Conservation (phyloP, 2,329 filamentous ascomycete genomes). For the Fusarium nurragi region DNA sequence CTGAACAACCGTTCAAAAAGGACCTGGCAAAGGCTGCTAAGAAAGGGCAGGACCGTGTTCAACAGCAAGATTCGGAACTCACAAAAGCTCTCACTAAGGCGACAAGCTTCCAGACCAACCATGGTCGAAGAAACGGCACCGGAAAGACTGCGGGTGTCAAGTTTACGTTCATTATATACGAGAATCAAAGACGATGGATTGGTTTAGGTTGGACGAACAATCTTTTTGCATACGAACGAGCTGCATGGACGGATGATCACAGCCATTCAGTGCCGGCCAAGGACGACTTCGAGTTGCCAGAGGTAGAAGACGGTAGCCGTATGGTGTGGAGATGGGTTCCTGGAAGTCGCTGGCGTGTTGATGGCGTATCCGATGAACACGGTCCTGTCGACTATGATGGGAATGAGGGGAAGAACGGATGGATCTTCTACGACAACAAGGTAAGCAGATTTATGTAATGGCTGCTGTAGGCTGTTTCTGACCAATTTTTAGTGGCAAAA, state of each 20-base stretch:
- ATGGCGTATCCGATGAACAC: slow-evolving; percentile 70
- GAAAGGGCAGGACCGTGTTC: slow-evolving; percentile 29
- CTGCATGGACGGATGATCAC: slow-evolving; percentile 96
- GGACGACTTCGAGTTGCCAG: slow-evolving; percentile 72
- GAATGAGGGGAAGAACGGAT: slow-evolving; percentile 75
- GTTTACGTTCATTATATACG: slow-evolving; percentile 96
- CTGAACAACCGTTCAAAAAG: slow-evolving; percentile 48
- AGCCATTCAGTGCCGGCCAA: slow-evolving; percentile 81
- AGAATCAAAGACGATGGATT: slow-evolving; percentile 95
- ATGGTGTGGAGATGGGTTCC: slow-evolving; percentile 80
- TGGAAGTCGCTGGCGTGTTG: slow-evolving; percentile 86
- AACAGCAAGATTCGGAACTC: slow-evolving; percentile 55
- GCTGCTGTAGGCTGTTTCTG: not conserved
- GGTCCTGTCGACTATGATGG: slow-evolving; percentile 61
- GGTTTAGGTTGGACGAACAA: slow-evolving; percentile 95
- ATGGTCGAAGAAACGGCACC: slow-evolving; percentile 47
- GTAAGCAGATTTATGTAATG: slow-evolving; percentile 54
- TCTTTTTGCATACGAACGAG: slow-evolving; percentile 88
- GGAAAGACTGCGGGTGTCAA: slow-evolving; percentile 80
- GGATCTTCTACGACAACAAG: slow-evolving; percentile 99
- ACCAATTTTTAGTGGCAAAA: slow-evolving; percentile 78
- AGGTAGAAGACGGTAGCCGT: slow-evolving; percentile 67
- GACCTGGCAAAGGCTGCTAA: slow-evolving; percentile 42
- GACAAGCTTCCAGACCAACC: slow-evolving; percentile 43
- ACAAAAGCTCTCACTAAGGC: slow-evolving; percentile 54